Evolutionary conservation across 345 rosid genomes (phyloP).

Genomic region (Citrus maxima): DNA sequence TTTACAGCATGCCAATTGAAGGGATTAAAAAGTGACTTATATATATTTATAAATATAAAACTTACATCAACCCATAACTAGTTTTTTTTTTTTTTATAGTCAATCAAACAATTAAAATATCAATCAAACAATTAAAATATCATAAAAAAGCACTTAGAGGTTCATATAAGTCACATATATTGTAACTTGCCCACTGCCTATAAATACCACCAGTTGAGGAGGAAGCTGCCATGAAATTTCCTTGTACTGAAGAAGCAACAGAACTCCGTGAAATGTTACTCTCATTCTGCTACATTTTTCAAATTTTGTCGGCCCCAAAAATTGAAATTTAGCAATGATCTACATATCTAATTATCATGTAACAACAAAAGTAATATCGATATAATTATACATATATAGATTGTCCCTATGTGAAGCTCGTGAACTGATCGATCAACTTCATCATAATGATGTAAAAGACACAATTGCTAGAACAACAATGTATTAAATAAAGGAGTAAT

Average conservation of each 20-base stretch:
- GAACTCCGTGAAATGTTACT: neutral
- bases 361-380: neutral
- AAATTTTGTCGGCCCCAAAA: neutral
- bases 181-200: too few species aligned
- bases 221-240: slow-evolving; percentile 36
- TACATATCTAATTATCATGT: neutral
- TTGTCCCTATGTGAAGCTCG: neutral
- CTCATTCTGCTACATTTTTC: neutral
- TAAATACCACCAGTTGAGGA: slow-evolving; percentile 1
- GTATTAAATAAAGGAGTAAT: too few species aligned
- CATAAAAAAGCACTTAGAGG: too few species aligned
- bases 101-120: too few species aligned
- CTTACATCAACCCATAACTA: too few species aligned
- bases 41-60: too few species aligned
- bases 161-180: too few species aligned
- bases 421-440: neutral
- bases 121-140: too few species aligned
- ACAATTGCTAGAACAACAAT: too few species aligned
- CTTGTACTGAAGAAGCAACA: neutral
- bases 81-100: too few species aligned
- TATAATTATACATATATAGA: neutral
- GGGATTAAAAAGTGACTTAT: neutral
- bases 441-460: too few species aligned
- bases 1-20: neutral
- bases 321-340: neutral